phyloP scores from a whole-genome alignment of 805 yeast species.

The Kodamaea kaohsiungensis region DNA sequence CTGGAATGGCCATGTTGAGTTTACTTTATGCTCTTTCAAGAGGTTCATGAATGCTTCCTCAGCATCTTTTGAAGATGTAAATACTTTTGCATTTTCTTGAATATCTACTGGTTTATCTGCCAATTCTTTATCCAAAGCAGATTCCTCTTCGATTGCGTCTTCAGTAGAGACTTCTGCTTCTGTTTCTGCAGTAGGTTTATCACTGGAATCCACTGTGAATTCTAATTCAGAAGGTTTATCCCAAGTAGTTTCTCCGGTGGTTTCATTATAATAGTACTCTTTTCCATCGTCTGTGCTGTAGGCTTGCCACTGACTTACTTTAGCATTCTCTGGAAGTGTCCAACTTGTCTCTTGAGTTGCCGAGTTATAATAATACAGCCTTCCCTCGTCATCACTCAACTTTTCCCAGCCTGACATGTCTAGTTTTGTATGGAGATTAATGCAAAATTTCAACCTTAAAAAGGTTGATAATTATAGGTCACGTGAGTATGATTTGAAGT shows the following conservation, averaged over 20 bases:
- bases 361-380: conserved; percentile 68
- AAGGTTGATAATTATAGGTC: not conserved
- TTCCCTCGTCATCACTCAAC: conserved; percentile 62
- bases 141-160: conserved; percentile 10
- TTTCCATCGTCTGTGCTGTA: conserved; percentile 55
- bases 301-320: conserved; percentile 37
- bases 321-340: conserved; percentile 63
- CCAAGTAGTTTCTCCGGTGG: conserved; percentile 76
- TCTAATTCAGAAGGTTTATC: conserved; percentile 57
- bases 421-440: not conserved
- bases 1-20: conserved; percentile 74
- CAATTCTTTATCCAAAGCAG: conserved; percentile 21
- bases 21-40: conserved; percentile 58
- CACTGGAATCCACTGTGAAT: conserved; percentile 5
- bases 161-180: conserved; percentile 8
- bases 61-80: conserved; percentile 32
- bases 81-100: conserved; percentile 19
- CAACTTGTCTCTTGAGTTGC: conserved; percentile 72
- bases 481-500: not conserved
- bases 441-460: not conserved
- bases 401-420: conserved; percentile 54
- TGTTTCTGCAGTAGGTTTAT: conserved; percentile 4
- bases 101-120: conserved; percentile 25
- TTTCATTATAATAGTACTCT: conserved; percentile 66
- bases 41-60: conserved; percentile 50